Evolutionary conservation across 192 early-diverging fungal genomes (phyloP).

Genomic region (Hyaloraphidium curvatum): DNA sequence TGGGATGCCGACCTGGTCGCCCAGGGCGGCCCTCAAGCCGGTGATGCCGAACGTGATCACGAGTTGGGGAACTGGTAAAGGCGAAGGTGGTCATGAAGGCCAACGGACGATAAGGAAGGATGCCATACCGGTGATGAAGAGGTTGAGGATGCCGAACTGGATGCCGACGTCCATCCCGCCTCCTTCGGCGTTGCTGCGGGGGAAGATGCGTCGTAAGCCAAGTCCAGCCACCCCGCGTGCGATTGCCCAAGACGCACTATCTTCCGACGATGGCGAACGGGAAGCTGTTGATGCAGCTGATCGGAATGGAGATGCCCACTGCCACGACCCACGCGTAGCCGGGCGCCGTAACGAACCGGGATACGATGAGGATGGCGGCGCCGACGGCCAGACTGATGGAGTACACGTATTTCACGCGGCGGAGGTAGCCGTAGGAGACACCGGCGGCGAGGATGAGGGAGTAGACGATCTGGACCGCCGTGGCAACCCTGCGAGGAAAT

Average conservation of each 20-base stretch:
- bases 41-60: constrained; percentile 2
- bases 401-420: constrained; percentile 6
- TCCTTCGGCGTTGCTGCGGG: constrained; percentile 9
- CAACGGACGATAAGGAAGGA: too few species aligned
- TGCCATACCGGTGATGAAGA: constrained; percentile 6
- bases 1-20: constrained; percentile 3
- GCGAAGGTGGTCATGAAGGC: too few species aligned
- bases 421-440: constrained; percentile 4
- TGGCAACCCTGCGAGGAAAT: too few species aligned
- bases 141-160: constrained; percentile 9
- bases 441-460: background rate
- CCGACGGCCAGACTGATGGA: constrained; percentile 5
- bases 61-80: constrained; percentile 9
- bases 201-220: too few species aligned
- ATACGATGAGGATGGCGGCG: constrained; percentile 6
- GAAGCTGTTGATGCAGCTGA: constrained; percentile 10
- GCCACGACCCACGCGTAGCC: constrained; percentile 2
- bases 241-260: too few species aligned
- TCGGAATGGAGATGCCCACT: constrained; percentile 3
- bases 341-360: constrained; percentile 3
- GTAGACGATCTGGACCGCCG: constrained; percentile 9
- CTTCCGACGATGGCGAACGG: constrained; percentile 11
- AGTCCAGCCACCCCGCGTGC: too few species aligned
- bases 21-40: background rate
- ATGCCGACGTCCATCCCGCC: background rate